A percentile compares a stretch with the other conserved stretches of the same genome.
Evolutionary conservation across 2,329 filamentous ascomycete genomes (phyloP).

Genomic region (Fusarium nurragi): DNA sequence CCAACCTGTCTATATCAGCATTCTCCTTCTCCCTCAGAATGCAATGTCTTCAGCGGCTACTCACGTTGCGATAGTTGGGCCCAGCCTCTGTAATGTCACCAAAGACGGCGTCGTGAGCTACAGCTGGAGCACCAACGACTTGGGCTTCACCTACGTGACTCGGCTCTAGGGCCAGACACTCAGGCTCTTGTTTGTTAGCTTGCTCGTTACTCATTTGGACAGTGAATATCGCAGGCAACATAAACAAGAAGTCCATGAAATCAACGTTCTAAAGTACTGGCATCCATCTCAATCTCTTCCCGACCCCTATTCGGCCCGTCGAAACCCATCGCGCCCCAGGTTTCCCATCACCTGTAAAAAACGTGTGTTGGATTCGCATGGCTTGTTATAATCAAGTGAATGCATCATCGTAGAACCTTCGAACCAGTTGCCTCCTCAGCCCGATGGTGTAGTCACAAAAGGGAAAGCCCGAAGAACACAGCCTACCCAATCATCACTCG

Average conservation of each 20-base stretch:
- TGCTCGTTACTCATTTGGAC: constrained; percentile 2
- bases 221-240: not conserved
- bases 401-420: not conserved
- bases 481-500: not conserved
- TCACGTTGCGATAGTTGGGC: constrained; percentile 45
- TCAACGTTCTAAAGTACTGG: not conserved
- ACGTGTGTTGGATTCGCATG: not conserved
- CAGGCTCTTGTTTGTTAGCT: not conserved
- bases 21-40: not conserved
- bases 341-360: not conserved
- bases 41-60: not conserved
- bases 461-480: not conserved
- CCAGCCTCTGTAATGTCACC: constrained; percentile 42
- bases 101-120: constrained; percentile 35
- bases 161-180: not conserved
- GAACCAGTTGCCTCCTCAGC: not conserved
- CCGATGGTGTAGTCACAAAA: not conserved
- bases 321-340: not conserved
- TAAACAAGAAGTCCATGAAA: not conserved
- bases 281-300: not conserved
- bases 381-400: not conserved
- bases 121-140: constrained; percentile 28
- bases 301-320: not conserved
- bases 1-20: constrained; percentile 46
- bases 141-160: constrained; percentile 6